Conservation (phyloP, 2,329 filamentous ascomycete species). For the Zalaria obscura region DNA sequence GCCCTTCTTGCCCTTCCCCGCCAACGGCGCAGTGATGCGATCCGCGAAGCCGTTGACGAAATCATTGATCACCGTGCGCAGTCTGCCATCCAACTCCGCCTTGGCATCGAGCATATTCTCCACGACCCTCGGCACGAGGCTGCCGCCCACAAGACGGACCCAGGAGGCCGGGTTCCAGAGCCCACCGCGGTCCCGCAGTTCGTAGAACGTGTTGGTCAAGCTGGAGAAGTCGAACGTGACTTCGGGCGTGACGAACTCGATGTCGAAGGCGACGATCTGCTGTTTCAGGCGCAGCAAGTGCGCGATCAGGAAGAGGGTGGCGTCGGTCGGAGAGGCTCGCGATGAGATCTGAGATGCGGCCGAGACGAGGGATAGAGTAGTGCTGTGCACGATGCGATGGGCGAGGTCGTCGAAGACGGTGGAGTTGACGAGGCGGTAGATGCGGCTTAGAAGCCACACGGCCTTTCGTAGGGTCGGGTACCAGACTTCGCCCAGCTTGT, state of each 20-base stretch:
- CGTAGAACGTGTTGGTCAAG: constrained; percentile 52
- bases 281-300: constrained; percentile 93
- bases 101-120: constrained; percentile 61
- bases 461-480: constrained; percentile 55
- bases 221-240: constrained; percentile 53
- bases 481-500: constrained; percentile 33
- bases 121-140: constrained; percentile 49
- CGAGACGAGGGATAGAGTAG: constrained; percentile 66
- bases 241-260: constrained; percentile 57
- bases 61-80: constrained; percentile 50
- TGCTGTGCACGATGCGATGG: constrained; percentile 78
- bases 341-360: constrained; percentile 54
- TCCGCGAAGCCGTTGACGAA: constrained; percentile 46
- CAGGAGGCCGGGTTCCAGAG: constrained; percentile 52
- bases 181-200: constrained; percentile 48
- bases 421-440: constrained; percentile 57
- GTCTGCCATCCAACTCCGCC: constrained; percentile 48
- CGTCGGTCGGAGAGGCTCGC: constrained; percentile 52
- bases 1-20: constrained; percentile 15
- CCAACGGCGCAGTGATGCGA: constrained; percentile 39
- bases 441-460: constrained; percentile 53
- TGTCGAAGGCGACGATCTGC: constrained; percentile 89
- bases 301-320: constrained; percentile 84
- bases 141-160: constrained; percentile 36
- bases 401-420: constrained; percentile 59